Percentiles rank a stretch among this genome's conserved stretches.
Evolutionary conservation across 2,329 filamentous ascomycete genomes (phyloP).

Genomic region (Aurifilum marmelostoma): DNA sequence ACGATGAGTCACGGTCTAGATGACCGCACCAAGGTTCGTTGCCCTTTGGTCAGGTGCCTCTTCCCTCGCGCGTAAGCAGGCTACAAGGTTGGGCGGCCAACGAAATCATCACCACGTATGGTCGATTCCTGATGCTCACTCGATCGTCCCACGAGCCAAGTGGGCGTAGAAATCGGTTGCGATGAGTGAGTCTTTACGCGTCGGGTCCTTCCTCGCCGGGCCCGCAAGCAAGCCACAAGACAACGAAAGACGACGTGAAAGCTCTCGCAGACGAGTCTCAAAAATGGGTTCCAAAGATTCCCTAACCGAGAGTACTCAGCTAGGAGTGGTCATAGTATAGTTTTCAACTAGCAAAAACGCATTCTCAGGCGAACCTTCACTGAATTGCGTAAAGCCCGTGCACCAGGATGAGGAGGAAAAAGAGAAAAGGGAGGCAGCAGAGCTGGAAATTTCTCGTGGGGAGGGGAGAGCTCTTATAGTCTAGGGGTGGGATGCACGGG

Average conservation of each 20-base stretch:
- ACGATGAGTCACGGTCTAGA: background rate
- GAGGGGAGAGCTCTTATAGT: conserved; percentile 26
- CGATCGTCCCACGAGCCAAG: background rate
- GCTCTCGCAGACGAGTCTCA: conserved; percentile 14
- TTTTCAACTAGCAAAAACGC: conserved; percentile 92
- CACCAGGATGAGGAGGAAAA: conserved; percentile 63
- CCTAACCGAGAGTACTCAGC: conserved; percentile 69
- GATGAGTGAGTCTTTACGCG: background rate
- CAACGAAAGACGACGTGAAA: conserved; percentile 54
- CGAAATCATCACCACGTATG: background rate
- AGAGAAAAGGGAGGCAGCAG: conserved; percentile 35
- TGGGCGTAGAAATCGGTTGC: background rate
- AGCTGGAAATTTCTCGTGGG: conserved; percentile 7
- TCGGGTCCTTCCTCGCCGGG: conserved; percentile 53
- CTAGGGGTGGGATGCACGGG: background rate
- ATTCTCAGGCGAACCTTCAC: conserved; percentile 87
- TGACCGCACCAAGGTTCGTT: no score
- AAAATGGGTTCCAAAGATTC: conserved; percentile 72
- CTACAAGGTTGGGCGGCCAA: background rate
- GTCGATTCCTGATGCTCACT: background rate
- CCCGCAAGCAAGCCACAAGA: conserved; percentile 46
- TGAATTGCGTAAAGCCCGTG: conserved; percentile 81
- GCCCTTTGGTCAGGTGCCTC: background rate
- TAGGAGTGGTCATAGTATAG: conserved; percentile 78
- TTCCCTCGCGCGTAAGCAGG: background rate